phyloP scores from a whole-genome alignment of 768 basidiomycete species.

The Amanita subjunquillea region DNA sequence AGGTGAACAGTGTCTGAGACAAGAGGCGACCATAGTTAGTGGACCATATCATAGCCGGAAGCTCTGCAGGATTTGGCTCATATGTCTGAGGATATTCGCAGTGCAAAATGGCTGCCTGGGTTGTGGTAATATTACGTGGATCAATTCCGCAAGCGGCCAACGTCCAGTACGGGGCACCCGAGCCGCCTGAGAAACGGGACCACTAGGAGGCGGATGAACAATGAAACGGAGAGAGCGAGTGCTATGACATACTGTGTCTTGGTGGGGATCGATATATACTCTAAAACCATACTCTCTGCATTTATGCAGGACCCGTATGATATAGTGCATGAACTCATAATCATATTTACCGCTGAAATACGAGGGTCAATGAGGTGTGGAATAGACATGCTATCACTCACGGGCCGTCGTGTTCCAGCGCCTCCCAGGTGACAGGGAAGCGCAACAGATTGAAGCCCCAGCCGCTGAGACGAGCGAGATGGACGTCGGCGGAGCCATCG shows the following conservation, averaged over 20 bases:
- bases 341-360: slow-evolving; percentile 74
- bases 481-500: slow-evolving; percentile 77
- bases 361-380: background rate
- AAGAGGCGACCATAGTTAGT: slow-evolving; percentile 91
- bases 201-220: slow-evolving; percentile 40
- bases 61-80: slow-evolving; percentile 52
- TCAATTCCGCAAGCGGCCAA: slow-evolving; percentile 85
- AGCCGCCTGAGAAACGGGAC: slow-evolving; percentile 92
- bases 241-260: slow-evolving; percentile 67
- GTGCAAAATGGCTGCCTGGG: slow-evolving; percentile 80
- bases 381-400: slow-evolving; percentile 37
- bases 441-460: slow-evolving; percentile 93
- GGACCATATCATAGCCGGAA: slow-evolving; percentile 95
- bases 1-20: slow-evolving; percentile 83
- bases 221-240: background rate
- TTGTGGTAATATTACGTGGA: slow-evolving; percentile 75
- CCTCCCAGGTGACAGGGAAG: slow-evolving; percentile 90
- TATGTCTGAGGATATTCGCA: slow-evolving; percentile 71
- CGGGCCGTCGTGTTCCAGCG: slow-evolving; percentile 91
- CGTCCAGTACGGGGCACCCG: slow-evolving; percentile 93
- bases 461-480: slow-evolving; percentile 72
- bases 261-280: slow-evolving; percentile 93
- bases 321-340: slow-evolving; percentile 87
- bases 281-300: slow-evolving; percentile 89
- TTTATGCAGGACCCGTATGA: slow-evolving; percentile 74